Evolutionary conservation across 257 asterid species (phyloP).

Genomic region (Petrea volubilis): DNA sequence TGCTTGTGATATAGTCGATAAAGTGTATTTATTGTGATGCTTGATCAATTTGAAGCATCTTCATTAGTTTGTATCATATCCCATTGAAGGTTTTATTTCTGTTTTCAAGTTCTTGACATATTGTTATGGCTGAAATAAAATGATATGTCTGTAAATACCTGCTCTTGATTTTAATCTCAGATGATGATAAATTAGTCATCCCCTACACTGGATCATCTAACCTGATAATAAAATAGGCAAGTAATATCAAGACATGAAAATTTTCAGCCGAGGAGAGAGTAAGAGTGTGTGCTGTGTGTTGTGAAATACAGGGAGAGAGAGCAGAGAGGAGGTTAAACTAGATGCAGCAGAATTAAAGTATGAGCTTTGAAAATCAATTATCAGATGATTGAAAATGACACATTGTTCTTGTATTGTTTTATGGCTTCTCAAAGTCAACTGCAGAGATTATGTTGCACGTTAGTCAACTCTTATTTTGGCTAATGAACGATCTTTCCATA

Average conservation of each 20-base stretch:
- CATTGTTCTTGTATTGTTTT: background rate
- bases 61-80: background rate
- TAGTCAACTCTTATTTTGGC: conserved; percentile 18
- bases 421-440: background rate
- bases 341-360: background rate
- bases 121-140: background rate
- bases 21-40: background rate
- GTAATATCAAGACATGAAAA: background rate
- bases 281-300: no score
- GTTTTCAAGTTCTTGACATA: background rate
- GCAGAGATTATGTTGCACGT: conserved; percentile 20
- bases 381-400: background rate
- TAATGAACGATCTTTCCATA: background rate
- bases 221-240: background rate
- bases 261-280: no score
- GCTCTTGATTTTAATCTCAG: background rate
- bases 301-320: no score
- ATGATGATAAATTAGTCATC: background rate
- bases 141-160: background rate
- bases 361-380: background rate
- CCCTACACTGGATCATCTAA: background rate
- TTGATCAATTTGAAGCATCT: background rate
- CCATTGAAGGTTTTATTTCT: background rate
- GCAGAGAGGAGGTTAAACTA: no score
- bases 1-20: background rate